These are phyloP conservation scores for Eimeria maxima DNA, from an alignment of 169 alveolate species.

Conservation along the genomic window DNA sequence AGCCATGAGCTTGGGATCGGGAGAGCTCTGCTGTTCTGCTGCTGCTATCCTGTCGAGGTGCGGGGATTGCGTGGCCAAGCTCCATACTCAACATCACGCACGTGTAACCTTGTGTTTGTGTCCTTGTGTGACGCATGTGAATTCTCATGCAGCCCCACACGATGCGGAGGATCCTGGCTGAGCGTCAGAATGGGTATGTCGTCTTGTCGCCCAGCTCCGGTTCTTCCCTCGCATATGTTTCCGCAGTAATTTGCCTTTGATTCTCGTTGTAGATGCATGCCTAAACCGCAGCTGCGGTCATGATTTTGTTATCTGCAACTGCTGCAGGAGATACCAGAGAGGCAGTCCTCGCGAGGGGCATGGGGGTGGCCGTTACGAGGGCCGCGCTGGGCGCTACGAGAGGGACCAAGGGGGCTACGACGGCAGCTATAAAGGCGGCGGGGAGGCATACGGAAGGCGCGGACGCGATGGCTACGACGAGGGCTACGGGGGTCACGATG, in stretches of 20 bases:
- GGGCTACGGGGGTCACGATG: conserved; percentile 69
- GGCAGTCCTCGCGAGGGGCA: conserved; percentile 27
- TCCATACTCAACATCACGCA: neutral
- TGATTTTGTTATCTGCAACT: neutral
- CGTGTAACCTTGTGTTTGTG: neutral
- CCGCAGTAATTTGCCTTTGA: neutral
- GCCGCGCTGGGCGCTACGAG: conserved; percentile 60
- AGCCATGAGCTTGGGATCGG: neutral
- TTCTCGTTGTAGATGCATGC: neutral
- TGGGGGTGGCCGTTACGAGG: conserved; percentile 64
- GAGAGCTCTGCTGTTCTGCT: neutral
- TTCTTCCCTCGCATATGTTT: neutral
- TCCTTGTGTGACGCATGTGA: neutral
- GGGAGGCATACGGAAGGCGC: conserved; percentile 54
- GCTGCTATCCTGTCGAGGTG: neutral
- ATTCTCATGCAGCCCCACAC: conserved; percentile 72
- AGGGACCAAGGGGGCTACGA: conserved; percentile 50
- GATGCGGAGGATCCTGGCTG: conserved; percentile 64
- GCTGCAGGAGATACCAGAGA: conserved; percentile 49
- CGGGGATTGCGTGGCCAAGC: neutral
- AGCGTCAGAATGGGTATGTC: conserved; percentile 74
- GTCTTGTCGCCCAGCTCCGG: neutral
- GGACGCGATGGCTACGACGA: conserved; percentile 72
- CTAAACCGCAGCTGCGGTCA: neutral
- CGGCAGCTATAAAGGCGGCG: conserved; percentile 33